phyloP scores from a whole-genome alignment of 2,329 filamentous ascomycete species.

The Neofusicoccum laricinum region DNA sequence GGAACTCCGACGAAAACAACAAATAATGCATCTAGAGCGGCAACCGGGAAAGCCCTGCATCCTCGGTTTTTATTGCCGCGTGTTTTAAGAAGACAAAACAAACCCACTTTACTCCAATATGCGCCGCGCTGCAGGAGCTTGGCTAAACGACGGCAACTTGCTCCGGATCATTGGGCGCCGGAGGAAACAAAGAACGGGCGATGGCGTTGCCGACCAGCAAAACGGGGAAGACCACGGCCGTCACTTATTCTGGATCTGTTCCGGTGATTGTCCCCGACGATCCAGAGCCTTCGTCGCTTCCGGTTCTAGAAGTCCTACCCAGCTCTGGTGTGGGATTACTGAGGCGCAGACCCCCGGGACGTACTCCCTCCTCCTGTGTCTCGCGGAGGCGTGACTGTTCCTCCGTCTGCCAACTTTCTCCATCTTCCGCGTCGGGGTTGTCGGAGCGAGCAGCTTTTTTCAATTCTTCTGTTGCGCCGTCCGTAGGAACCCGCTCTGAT shows the following conservation, averaged over 20 bases:
- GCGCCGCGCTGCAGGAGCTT: neutral
- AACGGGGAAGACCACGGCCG: too few relatives aligned
- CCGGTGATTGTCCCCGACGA: neutral
- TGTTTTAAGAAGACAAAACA: neutral
- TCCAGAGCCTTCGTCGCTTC: neutral
- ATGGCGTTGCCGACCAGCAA: too few relatives aligned
- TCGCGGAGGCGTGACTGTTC: slow-evolving; percentile 26
- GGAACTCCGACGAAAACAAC: neutral
- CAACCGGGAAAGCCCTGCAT: neutral
- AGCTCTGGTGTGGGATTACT: slow-evolving; percentile 2
- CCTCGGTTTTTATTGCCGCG: neutral
- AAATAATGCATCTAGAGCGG: neutral
- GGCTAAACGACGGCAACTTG: neutral
- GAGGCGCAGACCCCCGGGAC: neutral
- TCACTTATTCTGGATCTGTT: neutral
- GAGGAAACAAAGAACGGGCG: neutral
- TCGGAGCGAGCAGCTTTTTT: slow-evolving; percentile 23
- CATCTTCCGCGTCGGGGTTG: slow-evolving; percentile 22
- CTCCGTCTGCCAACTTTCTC: slow-evolving; percentile 21
- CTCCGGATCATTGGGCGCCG: too few relatives aligned
- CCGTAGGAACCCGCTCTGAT: slow-evolving; percentile 4
- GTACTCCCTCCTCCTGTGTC: slow-evolving; percentile 18
- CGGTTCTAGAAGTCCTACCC: neutral
- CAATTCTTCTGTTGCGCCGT: slow-evolving; percentile 22
- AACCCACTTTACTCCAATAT: neutral